phyloP scores from a whole-genome alignment of 208 protist genomes.

The Leishmania gerbilli region DNA sequence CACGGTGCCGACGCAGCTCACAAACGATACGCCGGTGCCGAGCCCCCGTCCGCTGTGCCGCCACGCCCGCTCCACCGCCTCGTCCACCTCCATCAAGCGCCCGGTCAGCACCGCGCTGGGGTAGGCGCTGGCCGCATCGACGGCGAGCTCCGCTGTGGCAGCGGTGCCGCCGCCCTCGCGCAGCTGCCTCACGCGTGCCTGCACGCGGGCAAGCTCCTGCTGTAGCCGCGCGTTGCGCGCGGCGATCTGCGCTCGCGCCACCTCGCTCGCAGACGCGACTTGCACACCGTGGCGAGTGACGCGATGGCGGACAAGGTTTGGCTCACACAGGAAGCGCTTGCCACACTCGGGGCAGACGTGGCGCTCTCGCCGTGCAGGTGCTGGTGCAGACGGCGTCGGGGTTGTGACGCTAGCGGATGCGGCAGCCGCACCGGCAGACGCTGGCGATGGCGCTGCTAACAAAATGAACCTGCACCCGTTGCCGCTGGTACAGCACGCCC shows the following conservation, averaged over 20 bases:
- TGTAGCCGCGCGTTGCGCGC: slow-evolving; percentile 33
- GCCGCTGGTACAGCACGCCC: not conserved
- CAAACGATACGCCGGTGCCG: slow-evolving; percentile 37
- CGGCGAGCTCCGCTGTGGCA: not conserved
- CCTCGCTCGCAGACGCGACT: slow-evolving; percentile 33
- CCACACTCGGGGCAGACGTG: slow-evolving; percentile 73
- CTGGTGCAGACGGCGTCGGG: not conserved
- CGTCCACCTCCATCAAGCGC: slow-evolving; percentile 31
- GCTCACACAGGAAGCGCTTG: slow-evolving; percentile 54
- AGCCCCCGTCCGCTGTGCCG: slow-evolving; percentile 11
- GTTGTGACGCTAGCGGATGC: not conserved
- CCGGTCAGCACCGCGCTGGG: slow-evolving; percentile 28
- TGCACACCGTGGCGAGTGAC: slow-evolving; percentile 43
- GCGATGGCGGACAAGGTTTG: slow-evolving; percentile 60
- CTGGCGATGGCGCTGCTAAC: not conserved
- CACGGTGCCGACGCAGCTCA: slow-evolving; percentile 43
- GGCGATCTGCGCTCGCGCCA: slow-evolving; percentile 22
- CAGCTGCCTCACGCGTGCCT: slow-evolving; percentile 17
- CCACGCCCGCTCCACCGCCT: slow-evolving; percentile 12
- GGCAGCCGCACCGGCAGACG: not conserved
- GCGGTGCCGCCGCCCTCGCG: not conserved
- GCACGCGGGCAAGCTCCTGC: slow-evolving; percentile 14
- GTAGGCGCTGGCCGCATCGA: slow-evolving; percentile 13
- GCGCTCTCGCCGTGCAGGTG: slow-evolving; percentile 3
- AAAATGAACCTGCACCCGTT: not conserved